A percentile compares a stretch with the other conserved stretches of the same genome.
These are phyloP conservation scores for Cytospora chrysosperma DNA, from an alignment of 2,329 filamentous ascomycete genomes.

Conservation along the genomic window DNA sequence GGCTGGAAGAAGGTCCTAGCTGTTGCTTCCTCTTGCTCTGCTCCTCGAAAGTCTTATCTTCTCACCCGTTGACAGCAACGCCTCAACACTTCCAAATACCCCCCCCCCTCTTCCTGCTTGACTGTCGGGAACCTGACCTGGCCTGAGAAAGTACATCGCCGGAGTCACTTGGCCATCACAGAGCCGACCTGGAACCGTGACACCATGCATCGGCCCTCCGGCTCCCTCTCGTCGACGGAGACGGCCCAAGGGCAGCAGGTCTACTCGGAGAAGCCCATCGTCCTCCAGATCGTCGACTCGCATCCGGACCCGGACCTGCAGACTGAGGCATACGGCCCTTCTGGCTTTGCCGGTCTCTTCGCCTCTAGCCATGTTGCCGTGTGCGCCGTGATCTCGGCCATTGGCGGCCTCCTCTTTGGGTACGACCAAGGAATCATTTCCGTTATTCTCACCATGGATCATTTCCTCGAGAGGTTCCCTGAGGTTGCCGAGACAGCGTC, in stretches of 20 bases:
- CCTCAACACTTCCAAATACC: background rate
- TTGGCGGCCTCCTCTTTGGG: conserved; percentile 20
- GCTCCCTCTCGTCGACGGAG: background rate
- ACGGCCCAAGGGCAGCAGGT: background rate
- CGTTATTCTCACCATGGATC: conserved; percentile 38
- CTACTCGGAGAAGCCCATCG: background rate
- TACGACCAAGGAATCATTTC: conserved; percentile 41
- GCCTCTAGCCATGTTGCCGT: conserved; percentile 12
- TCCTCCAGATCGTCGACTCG: background rate
- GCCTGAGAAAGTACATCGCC: background rate
- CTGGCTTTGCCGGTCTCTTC: conserved; percentile 8
- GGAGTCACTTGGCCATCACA: background rate
- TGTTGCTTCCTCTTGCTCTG: background rate
- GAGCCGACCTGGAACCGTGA: background rate
- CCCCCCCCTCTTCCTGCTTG: background rate
- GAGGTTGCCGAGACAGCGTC: conserved; percentile 35
- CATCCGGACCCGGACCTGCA: too few species aligned
- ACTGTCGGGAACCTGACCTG: background rate
- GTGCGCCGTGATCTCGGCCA: conserved; percentile 9
- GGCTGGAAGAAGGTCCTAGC: background rate
- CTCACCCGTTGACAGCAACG: background rate
- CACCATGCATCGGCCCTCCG: background rate
- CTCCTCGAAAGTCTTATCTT: background rate
- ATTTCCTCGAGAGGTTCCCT: conserved; percentile 35
- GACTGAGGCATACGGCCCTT: conserved; percentile 1